phyloP scores from a whole-genome alignment of 106 monocot genomes.

The Acorus calamus region DNA sequence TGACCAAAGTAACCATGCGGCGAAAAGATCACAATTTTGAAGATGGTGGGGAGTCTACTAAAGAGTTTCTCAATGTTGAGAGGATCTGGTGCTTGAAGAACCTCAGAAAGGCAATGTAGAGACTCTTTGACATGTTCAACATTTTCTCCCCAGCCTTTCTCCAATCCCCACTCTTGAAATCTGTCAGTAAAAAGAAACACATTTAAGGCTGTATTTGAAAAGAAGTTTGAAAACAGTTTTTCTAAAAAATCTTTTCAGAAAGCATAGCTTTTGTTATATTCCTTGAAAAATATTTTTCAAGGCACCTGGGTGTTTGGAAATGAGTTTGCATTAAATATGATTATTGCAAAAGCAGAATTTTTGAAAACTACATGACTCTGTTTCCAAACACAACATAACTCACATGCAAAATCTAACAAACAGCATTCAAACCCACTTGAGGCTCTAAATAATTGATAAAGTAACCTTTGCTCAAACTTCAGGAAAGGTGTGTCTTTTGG shows the following conservation, averaged over 20 bases:
- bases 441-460: no score
- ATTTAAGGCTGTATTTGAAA: no score
- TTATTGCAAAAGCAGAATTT: no score
- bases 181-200: conserved; percentile 14
- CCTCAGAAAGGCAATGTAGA: conserved; percentile 65
- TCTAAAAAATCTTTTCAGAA: no score
- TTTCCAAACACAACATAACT: no score
- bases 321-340: no score
- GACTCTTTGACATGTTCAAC: conserved; percentile 69
- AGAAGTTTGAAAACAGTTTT: neutral
- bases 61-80: conserved; percentile 75
- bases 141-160: conserved; percentile 92
- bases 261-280: no score
- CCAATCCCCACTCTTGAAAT: conserved; percentile 85
- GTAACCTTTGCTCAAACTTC: conserved; percentile 80
- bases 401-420: no score
- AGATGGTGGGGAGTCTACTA: conserved; percentile 56
- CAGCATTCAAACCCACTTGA: no score
- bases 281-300: neutral
- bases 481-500: conserved; percentile 61
- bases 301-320: neutral
- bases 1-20: conserved; percentile 93
- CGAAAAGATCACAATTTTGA: conserved; percentile 83
- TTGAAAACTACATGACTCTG: no score
- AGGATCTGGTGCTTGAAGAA: conserved; percentile 85